phyloP scores from a whole-genome alignment of 768 basidiomycete species.

The Strobilomyces dryophilus region DNA sequence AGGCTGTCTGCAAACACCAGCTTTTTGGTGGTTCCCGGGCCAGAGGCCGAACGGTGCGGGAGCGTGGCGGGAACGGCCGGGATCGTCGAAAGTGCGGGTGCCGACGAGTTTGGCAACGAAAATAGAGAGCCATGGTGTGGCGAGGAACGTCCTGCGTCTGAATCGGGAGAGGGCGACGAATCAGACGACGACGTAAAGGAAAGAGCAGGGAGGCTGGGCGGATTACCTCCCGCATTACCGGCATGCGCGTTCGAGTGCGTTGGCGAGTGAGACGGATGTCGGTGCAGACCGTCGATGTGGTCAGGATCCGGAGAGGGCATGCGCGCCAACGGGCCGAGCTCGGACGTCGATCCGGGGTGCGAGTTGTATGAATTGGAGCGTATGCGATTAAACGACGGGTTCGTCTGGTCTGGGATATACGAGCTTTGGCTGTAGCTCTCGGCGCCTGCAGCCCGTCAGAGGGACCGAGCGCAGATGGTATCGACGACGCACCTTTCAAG shows the following conservation, averaged over 20 bases:
- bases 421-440: slow-evolving; percentile 61
- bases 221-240: slow-evolving; percentile 26
- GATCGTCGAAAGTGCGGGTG: slow-evolving; percentile 74
- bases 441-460: slow-evolving; percentile 46
- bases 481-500: slow-evolving; percentile 55
- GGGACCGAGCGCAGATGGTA: background rate
- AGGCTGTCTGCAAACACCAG: slow-evolving; percentile 89
- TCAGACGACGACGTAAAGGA: slow-evolving; percentile 46
- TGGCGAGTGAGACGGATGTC: slow-evolving; percentile 57
- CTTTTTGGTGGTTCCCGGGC: slow-evolving; percentile 67
- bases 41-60: slow-evolving; percentile 72
- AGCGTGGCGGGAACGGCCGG: slow-evolving; percentile 45
- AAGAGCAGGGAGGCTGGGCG: slow-evolving; percentile 49
- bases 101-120: slow-evolving; percentile 84
- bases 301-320: slow-evolving; percentile 83
- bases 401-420: slow-evolving; percentile 41
- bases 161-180: slow-evolving; percentile 32
- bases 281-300: slow-evolving; percentile 82
- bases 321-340: slow-evolving; percentile 72
- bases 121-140: slow-evolving; percentile 50
- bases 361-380: slow-evolving; percentile 84
- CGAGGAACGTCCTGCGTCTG: slow-evolving; percentile 34
- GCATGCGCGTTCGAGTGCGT: slow-evolving; percentile 28
- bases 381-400: slow-evolving; percentile 44
- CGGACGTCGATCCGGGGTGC: slow-evolving; percentile 41